Evolutionary conservation across 2,329 filamentous ascomycete species (phyloP), one percentile per base, ranked within the genome.

Genomic region (Geoglossum cookeanum): DNA sequence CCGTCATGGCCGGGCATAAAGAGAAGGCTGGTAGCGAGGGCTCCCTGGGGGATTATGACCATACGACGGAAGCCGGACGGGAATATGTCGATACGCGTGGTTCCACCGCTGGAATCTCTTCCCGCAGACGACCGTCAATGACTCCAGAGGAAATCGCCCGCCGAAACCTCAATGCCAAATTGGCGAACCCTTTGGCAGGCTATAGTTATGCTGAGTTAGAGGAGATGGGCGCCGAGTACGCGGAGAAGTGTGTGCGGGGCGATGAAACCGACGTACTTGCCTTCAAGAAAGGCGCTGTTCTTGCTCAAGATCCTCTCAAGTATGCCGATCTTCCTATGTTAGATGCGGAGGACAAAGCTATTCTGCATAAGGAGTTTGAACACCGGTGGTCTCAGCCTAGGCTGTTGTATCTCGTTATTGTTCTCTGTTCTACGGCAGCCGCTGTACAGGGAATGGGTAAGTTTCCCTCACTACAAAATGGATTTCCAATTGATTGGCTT

Each of bases 341-440:
- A 54, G 80, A 74, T 0, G 71, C 74, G 0, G 72, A 77, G 9
- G 84, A 89, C 65, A 74, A 73, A 45, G 68, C 72, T 1, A 71
- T 78, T 4, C 68, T 88, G 44, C 71, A 75, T 9, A 72, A 75
- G 17, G 84, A 89, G 64, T 74, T 77, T 45, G 77, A 75, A 0
- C 75, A 85, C 64, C 81, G 79, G 60, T 88, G 84, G 84, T 77
- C 75, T 4, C 84, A 88, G 63, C 83, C 84, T 0, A 71, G 66
- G 60, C 76, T 78, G 65, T 73, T 87, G 54, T 85, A 85, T 66
- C 72, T 80, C 55, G 75, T 86, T 6, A 79, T 87, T 60, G 65
- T 81, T 59, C 72, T 83, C 39, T 85, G 81, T 63, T 84, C 80
- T n/a, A 73, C 79, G 22, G 83, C 78, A 48, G 83, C 83, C 15